A percentile compares a stretch with the other conserved stretches of the same genome.
These are phyloP conservation scores for Lichtheimia hyalospora DNA, from an alignment of 371 early-diverging fungal genomes.

Conservation along the genomic window DNA sequence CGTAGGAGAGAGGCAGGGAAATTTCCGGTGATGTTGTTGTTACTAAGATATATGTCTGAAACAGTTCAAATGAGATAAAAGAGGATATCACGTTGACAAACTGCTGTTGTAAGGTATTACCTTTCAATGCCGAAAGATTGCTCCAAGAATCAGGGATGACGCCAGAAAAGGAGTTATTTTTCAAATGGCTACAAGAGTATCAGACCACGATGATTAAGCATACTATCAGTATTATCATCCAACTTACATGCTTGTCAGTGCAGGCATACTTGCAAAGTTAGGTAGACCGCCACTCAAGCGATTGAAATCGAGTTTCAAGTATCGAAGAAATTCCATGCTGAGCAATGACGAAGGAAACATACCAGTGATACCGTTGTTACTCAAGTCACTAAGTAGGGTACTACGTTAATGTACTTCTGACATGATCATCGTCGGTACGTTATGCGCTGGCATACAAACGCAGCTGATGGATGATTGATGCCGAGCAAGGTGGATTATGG, in stretches of 20 bases:
- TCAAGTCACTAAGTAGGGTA: conserved; percentile 39
- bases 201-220: not conserved
- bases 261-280: conserved; percentile 21
- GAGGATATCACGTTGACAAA: not conserved
- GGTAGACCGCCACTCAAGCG: conserved; percentile 30
- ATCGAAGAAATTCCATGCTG: conserved; percentile 21
- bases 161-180: conserved; percentile 44
- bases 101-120: conserved; percentile 1
- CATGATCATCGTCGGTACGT: too few species aligned
- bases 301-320: conserved; percentile 43
- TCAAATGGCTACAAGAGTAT: conserved; percentile 33
- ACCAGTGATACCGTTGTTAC: conserved; percentile 51
- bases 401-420: too few species aligned
- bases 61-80: not conserved
- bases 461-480: too few species aligned
- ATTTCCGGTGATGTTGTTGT: conserved; percentile 38
- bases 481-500: too few species aligned
- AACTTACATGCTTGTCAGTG: conserved; percentile 33
- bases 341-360: conserved; percentile 38
- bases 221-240: not conserved
- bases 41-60: conserved; percentile 31
- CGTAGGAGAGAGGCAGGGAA: conserved; percentile 27
- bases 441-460: too few species aligned
- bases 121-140: conserved; percentile 10
- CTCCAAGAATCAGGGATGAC: conserved; percentile 39